Percentiles rank a stretch among this genome's conserved stretches.
These are phyloP conservation scores for Coelastrella sp. DNA, from an alignment of 139 green algal genomes.

Conservation along the genomic window DNA sequence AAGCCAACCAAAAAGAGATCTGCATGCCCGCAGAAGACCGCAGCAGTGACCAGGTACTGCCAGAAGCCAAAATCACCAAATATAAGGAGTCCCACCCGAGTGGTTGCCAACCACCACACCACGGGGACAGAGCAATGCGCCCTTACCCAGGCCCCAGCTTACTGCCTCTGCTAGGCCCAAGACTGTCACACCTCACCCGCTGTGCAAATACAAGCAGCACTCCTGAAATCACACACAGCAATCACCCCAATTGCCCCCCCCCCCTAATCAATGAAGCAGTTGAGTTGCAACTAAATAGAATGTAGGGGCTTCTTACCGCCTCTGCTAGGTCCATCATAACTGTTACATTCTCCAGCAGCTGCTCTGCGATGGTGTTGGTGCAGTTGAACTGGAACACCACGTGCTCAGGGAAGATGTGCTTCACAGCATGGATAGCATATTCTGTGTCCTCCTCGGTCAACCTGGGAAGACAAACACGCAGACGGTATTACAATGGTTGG, in stretches of 20 bases:
- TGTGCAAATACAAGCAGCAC: too few species aligned
- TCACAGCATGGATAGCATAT: conserved; percentile 90
- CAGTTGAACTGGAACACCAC: conserved; percentile 98
- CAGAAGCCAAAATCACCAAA: not conserved
- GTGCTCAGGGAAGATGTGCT: conserved; percentile 92
- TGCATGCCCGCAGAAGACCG: not conserved
- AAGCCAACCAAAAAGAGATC: too few species aligned
- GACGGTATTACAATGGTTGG: too few species aligned
- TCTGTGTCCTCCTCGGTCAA: conserved; percentile 96
- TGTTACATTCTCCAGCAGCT: conserved; percentile 92
- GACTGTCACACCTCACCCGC: too few species aligned
- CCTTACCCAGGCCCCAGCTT: too few species aligned
- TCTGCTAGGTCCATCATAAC: conserved; percentile 94
- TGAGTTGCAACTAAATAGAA: too few species aligned
- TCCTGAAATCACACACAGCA: too few species aligned
- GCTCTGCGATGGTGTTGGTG: conserved; percentile 97
- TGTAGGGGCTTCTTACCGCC: conserved; percentile 63
- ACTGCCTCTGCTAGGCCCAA: too few species aligned
- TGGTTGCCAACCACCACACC: too few species aligned
- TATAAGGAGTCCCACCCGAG: not conserved
- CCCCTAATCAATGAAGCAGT: too few species aligned
- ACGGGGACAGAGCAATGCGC: too few species aligned
- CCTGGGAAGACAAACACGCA: not conserved
- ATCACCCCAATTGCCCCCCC: too few species aligned
- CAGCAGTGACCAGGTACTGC: not conserved